Evolutionary conservation across 192 early-diverging fungal species (phyloP).

Genomic region (Geosiphon pyriformis): DNA sequence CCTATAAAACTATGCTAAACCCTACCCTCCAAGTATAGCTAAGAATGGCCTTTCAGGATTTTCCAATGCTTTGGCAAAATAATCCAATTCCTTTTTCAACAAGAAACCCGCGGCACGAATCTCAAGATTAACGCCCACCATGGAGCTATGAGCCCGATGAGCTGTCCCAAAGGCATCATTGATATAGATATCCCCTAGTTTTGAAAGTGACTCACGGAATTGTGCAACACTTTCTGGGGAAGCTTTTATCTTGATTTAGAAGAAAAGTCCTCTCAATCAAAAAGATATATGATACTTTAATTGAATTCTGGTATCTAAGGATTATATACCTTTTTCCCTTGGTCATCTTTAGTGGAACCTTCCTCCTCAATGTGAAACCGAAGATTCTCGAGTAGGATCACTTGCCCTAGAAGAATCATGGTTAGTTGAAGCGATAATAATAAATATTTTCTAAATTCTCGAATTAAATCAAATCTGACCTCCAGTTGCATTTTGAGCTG

Average conservation of each 20-base stretch:
- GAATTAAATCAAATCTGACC: too few relatives aligned
- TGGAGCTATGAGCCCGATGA: slow-evolving; percentile 95
- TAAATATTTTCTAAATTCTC: neutral
- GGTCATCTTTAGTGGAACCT: slow-evolving; percentile 84
- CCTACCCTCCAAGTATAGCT: slow-evolving; percentile 92
- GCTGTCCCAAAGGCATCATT: slow-evolving; percentile 99
- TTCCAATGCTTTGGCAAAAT: slow-evolving; percentile 96
- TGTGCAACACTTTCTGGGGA: slow-evolving; percentile 64
- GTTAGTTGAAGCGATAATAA: neutral
- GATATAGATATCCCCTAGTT: slow-evolving; percentile 92
- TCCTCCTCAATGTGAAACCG: slow-evolving; percentile 99
- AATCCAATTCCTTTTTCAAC: slow-evolving; percentile 99
- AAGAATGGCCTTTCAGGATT: slow-evolving; percentile 88
- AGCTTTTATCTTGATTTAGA: slow-evolving; percentile 68
- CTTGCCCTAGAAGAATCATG: slow-evolving; percentile 30
- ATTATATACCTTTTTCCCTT: slow-evolving; percentile 65
- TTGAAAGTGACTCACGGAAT: slow-evolving; percentile 90
- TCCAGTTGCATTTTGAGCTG: slow-evolving; percentile 59
- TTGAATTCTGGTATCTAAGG: neutral
- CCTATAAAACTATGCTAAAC: neutral
- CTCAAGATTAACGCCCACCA: slow-evolving; percentile 93
- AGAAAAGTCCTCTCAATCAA: neutral
- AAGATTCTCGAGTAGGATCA: slow-evolving; percentile 95
- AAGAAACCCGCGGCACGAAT: slow-evolving; percentile 90
- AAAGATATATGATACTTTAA: neutral